phyloP scores from a whole-genome alignment of 352 stramenopile genomes.

The Globisporangium viniferum region DNA sequence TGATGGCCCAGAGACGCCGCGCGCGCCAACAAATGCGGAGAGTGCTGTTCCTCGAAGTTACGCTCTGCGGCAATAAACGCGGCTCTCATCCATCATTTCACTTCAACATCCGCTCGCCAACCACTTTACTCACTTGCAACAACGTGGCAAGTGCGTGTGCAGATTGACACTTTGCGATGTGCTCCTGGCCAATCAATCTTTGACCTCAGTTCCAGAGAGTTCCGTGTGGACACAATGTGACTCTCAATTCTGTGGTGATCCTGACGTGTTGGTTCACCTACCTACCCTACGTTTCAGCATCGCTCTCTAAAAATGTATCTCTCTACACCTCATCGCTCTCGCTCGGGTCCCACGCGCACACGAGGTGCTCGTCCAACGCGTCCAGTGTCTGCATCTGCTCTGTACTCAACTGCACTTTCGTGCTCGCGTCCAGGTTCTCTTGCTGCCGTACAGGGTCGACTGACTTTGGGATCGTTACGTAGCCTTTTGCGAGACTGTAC shows the following conservation, averaged over 20 bases:
- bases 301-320: background rate
- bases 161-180: background rate
- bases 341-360: constrained; percentile 50
- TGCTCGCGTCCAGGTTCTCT: constrained; percentile 39
- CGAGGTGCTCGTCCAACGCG: constrained; percentile 39
- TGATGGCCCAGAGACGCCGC: constrained; percentile 7
- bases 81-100: background rate
- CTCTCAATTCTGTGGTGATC: background rate
- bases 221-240: background rate
- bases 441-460: constrained; percentile 37
- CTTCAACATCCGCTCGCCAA: constrained; percentile 1
- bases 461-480: constrained; percentile 64
- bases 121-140: background rate
- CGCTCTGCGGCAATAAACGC: background rate
- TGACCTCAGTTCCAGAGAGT: background rate
- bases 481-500: constrained; percentile 53
- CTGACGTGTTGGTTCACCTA: background rate
- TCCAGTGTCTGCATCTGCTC: constrained; percentile 35
- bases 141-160: background rate
- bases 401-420: constrained; percentile 30
- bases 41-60: constrained; percentile 6
- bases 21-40: background rate
- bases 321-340: constrained; percentile 36
- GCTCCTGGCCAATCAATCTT: background rate
- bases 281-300: background rate